Percentiles rank a stretch among this genome's conserved stretches.
phyloP scores from a whole-genome alignment of 495 filamentous ascomycete species.

The Glonium stellatum region DNA sequence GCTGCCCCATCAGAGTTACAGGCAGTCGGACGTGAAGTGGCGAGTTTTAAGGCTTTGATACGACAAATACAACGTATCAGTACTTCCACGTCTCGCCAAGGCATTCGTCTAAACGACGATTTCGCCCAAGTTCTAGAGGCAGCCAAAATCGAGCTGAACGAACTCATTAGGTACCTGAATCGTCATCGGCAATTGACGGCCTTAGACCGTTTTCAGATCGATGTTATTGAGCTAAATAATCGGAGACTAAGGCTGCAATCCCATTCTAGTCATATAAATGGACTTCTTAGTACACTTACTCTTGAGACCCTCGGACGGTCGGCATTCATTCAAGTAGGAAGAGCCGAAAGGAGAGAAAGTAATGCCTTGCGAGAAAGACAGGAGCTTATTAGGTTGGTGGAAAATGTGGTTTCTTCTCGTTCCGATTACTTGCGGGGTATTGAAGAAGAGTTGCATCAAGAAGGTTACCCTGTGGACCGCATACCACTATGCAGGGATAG shows the following conservation, averaged over 20 bases:
- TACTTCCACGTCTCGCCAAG: background rate
- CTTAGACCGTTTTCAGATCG: background rate
- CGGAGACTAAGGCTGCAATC: background rate
- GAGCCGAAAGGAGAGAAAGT: background rate
- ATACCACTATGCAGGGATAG: background rate
- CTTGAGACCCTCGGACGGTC: background rate
- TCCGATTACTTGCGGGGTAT: background rate
- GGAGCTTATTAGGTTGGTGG: background rate
- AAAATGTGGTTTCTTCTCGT: background rate
- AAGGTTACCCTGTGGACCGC: background rate
- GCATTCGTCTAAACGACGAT: background rate
- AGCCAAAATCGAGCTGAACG: background rate
- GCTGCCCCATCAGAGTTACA: background rate
- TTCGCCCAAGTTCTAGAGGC: constrained; percentile 13
- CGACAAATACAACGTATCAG: background rate
- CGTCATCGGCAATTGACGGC: background rate
- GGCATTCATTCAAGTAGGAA: background rate
- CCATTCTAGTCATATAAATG: background rate
- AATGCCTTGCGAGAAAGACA: background rate
- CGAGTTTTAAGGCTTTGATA: background rate
- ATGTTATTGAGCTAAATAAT: background rate
- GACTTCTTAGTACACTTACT: background rate
- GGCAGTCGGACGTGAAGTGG: constrained; percentile 8
- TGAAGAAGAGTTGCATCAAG: background rate
- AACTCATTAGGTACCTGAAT: background rate